Evolutionary conservation across 2,329 filamentous ascomycete species (phyloP), one percentile per base, ranked within the genome.

Genomic region (Ophiostoma himal-ulmi): DNA sequence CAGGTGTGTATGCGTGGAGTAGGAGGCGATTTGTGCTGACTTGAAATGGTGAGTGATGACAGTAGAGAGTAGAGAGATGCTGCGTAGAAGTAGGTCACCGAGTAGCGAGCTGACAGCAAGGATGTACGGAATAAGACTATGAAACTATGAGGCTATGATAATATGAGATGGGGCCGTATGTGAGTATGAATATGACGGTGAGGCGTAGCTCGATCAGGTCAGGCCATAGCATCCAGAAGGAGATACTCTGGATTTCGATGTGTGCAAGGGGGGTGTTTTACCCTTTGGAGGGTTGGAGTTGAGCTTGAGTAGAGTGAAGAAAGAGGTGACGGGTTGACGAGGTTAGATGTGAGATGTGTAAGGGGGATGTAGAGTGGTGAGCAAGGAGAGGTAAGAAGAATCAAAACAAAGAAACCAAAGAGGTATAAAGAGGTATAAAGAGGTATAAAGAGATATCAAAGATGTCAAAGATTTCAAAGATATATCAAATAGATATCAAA

Each of bases 1-100:
- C 26, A 62, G 57, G 57, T 36, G 57, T 62, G 57, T 62, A 11
- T 62, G 57, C 57, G 57, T 36, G 57, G 26, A 62, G 26, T 34
- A 62, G n/a, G 44, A 48, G 44, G 44, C 44, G 44, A 48, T 48
- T 48, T 44, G 17, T 39, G 37, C 11, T 54, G 52, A n/a, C 14
- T 62, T 62, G 57, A 62, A 26, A 62, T 10, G 26, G 34, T 26
- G 57, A 48, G 41, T 22, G n/a, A 10, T 14, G 54, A 7, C n/a
- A 60, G 13, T 20, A 30, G 8, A 36, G 14, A 36, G 8, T 57
- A 26, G 60, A 64, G 17, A 62, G 57, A 57, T 13, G n/a, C 5
- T 13, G n/a, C 30, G 26, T 17, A 57, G 20, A 20, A 1, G 44
- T 17, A 14, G 14, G 44, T 48, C 30, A 30, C 30, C 30, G 44